Conservation (phyloP, 805 yeast genomes). For the Candida ponderosae region DNA sequence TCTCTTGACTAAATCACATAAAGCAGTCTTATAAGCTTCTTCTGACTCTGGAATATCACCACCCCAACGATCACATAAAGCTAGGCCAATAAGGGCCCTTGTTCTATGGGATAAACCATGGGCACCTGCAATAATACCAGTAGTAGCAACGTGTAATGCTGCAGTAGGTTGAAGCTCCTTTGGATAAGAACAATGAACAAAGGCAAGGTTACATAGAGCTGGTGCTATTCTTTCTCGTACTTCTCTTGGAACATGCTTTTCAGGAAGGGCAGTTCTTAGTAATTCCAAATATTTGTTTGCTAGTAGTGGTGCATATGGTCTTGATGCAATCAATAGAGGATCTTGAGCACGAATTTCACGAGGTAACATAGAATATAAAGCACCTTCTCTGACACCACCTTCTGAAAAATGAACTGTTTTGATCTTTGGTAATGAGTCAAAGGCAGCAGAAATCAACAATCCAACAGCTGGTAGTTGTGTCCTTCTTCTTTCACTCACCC, state of each 20-base stretch:
- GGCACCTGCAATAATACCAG: constrained; percentile 69
- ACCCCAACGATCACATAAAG: constrained; percentile 77
- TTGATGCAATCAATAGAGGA: constrained; percentile 61
- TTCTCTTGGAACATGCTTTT: constrained; percentile 45
- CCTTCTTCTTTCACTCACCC: constrained; percentile 60
- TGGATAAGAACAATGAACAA: constrained; percentile 71
- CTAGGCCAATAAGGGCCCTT: constrained; percentile 64
- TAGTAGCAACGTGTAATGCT: constrained; percentile 62
- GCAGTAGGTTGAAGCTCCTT: constrained; percentile 71
- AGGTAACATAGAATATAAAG: constrained; percentile 55
- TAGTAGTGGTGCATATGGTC: constrained; percentile 64
- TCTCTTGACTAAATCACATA: constrained; percentile 42
- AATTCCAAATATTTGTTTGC: constrained; percentile 49
- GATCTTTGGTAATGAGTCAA: constrained; percentile 51
- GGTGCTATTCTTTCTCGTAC: constrained; percentile 55
- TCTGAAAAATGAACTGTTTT: constrained; percentile 62
- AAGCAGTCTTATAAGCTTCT: constrained; percentile 33
- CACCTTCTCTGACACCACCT: constrained; percentile 77
- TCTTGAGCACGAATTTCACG: constrained; percentile 52
- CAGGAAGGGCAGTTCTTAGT: constrained; percentile 51
- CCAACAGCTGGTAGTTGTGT: constrained; percentile 67
- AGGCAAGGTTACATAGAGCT: constrained; percentile 66
- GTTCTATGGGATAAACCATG: constrained; percentile 70
- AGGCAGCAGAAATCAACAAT: constrained; percentile 50
- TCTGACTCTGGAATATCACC: constrained; percentile 61